These are phyloP conservation scores for Aotearoamyces nothofagi DNA, from an alignment of 2,329 filamentous ascomycete genomes.

Conservation along the genomic window DNA sequence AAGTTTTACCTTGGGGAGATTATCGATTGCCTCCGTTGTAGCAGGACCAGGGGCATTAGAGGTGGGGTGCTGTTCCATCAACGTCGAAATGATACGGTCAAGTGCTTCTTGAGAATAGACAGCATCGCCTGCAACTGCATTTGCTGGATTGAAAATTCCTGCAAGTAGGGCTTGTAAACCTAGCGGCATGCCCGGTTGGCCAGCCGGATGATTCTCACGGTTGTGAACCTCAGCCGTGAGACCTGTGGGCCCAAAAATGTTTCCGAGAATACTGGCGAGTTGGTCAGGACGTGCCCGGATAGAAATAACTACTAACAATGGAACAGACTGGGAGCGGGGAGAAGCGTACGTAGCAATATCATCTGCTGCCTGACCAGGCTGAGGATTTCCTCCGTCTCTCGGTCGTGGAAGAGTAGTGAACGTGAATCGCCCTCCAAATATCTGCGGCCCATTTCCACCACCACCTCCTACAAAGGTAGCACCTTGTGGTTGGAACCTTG, in stretches of 20 bases:
- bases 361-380: constrained; percentile 29
- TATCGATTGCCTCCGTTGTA: constrained; percentile 55
- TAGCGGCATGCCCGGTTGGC: constrained; percentile 18
- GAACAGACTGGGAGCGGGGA: constrained; percentile 8
- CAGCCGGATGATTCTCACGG: constrained; percentile 10
- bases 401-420: constrained; percentile 27
- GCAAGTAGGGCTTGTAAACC: constrained; percentile 37
- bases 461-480: constrained; percentile 9
- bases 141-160: constrained; percentile 34
- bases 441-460: constrained; percentile 7
- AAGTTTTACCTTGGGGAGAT: constrained; percentile 56
- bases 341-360: constrained; percentile 30
- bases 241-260: constrained; percentile 13
- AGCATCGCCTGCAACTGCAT: constrained; percentile 53
- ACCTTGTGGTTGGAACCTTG: constrained; percentile 1
- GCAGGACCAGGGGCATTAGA: constrained; percentile 75
- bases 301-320: constrained; percentile 9
- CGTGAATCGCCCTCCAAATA: constrained; percentile 14
- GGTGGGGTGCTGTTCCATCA: constrained; percentile 72
- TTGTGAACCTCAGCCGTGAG: constrained; percentile 6
- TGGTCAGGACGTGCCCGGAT: constrained; percentile 15
- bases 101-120: constrained; percentile 86
- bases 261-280: constrained; percentile 13
- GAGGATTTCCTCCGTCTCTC: constrained; percentile 33
- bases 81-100: constrained; percentile 70